Evolutionary conservation across 2,329 filamentous ascomycete species (phyloP).

Genomic region (Monosporascus sp.): DNA sequence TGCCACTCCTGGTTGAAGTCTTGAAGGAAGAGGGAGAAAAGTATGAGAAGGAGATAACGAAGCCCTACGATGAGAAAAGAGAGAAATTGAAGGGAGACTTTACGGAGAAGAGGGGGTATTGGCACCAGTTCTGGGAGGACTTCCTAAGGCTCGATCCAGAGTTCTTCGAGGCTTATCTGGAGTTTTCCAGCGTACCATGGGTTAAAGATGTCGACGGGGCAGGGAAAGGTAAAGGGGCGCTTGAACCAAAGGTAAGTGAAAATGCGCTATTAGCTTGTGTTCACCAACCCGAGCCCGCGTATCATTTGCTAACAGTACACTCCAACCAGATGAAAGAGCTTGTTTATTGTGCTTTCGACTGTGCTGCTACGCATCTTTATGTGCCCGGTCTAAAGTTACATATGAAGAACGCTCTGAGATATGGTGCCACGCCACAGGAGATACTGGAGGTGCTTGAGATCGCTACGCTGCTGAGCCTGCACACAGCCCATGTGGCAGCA

Average conservation of each 20-base stretch:
- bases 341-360: slow-evolving; percentile 42
- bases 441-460: slow-evolving; percentile 44
- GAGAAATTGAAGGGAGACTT: slow-evolving; percentile 36
- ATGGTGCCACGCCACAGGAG: slow-evolving; percentile 39
- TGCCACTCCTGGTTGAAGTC: slow-evolving; percentile 40
- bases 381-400: slow-evolving; percentile 40
- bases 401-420: slow-evolving; percentile 40
- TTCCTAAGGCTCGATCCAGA: slow-evolving; percentile 38
- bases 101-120: slow-evolving; percentile 38
- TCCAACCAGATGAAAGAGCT: slow-evolving; percentile 34
- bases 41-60: slow-evolving; percentile 22
- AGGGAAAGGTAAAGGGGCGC: slow-evolving; percentile 19
- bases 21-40: slow-evolving; percentile 33
- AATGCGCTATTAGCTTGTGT: too few species aligned
- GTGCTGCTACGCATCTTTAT: slow-evolving; percentile 41
- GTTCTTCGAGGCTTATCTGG: slow-evolving; percentile 41
- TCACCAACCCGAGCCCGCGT: too few species aligned
- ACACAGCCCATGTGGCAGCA: slow-evolving; percentile 24
- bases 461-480: slow-evolving; percentile 26
- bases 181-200: slow-evolving; percentile 40
- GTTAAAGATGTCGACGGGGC: slow-evolving; percentile 19
- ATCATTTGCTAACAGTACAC: too few species aligned
- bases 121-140: slow-evolving; percentile 39
- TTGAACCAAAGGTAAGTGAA: slow-evolving; percentile 35
- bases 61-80: slow-evolving; percentile 28